Evolutionary conservation across 2,329 filamentous ascomycete genomes (phyloP).

Genomic region (Epichloe gansuensis): DNA sequence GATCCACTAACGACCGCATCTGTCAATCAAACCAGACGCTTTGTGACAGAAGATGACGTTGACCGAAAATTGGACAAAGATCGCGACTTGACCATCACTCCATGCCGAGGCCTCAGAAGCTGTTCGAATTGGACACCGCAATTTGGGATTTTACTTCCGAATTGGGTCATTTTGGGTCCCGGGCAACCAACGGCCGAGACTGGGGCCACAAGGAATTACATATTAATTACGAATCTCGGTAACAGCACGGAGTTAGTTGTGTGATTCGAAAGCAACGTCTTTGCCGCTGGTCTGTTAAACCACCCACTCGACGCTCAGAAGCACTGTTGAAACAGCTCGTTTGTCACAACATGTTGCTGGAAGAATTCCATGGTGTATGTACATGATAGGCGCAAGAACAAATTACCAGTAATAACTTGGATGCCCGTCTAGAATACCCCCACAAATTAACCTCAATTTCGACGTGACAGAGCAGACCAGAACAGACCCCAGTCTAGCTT

Average conservation of each 20-base stretch:
- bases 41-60: not conserved
- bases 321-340: too few relatives aligned
- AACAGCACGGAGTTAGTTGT: not conserved
- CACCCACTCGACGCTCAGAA: too few relatives aligned
- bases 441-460: too few relatives aligned
- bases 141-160: not conserved
- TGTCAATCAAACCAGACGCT: not conserved
- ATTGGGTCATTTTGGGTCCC: not conserved
- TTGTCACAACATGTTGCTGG: too few relatives aligned
- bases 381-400: too few relatives aligned
- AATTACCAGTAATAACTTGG: too few relatives aligned
- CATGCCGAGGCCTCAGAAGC: not conserved
- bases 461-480: too few relatives aligned
- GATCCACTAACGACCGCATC: not conserved
- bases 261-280: not conserved
- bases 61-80: not conserved
- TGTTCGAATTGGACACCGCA: not conserved
- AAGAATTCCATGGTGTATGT: too few relatives aligned
- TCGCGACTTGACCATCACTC: not conserved
- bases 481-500: too few relatives aligned
- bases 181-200: not conserved
- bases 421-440: too few relatives aligned
- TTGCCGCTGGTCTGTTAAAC: not conserved
- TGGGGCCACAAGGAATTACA: not conserved
- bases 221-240: not conserved